Base-by-base conservation (phyloP, 176 grass and related monocot genomes). In the Alopecurus myosuroides region DNA sequence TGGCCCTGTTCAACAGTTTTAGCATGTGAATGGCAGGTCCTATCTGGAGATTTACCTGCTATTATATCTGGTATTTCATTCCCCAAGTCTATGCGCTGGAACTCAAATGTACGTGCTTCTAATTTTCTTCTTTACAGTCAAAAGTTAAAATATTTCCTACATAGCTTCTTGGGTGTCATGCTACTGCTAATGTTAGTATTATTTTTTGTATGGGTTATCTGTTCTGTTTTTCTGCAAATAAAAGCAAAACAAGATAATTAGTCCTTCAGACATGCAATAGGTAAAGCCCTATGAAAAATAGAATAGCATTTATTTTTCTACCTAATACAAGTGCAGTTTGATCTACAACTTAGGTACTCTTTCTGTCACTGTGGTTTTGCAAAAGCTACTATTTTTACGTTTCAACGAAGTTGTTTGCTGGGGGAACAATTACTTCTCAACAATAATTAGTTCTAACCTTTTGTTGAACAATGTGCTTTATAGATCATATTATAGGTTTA, bases 51-150 rank as follows among this genome's bases (percentile, higher is more conserved):
- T 86, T 70, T 98, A 69, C 89, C 93, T 41, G 85, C 25, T 77
- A 74, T 98, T 85, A 72, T 98, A 84, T 75, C 91, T 85, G 85
- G 82, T 35, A 90, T 98, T 83, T 95, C 93, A 74, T 98, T 98
- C 91, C 57, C 96, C 84, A 98, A 98, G 85, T 98, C 96, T n/a
- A 98, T 98, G 96, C 91, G 93, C 55, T 98, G 93, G 96, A 98
- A 98, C 71, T 98, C 96, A 56, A 90, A 90, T 74, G 96, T 98
- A 84, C 29, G 76, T 91, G 35, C 58, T 77, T 84, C 4, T 8
- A 72, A 70, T 46, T 64, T 74, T 70, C 19, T 52, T 49, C 1
- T 30, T 35, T 51, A 31, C 37, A 46, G n/a, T 61, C 17, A n/a
- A 7, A 57, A 71, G 18, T 26, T 81, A 17, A 15, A 53, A 37